phyloP scores from a whole-genome alignment of 2,329 filamentous ascomycete species.

The Geosmithia morbida region DNA sequence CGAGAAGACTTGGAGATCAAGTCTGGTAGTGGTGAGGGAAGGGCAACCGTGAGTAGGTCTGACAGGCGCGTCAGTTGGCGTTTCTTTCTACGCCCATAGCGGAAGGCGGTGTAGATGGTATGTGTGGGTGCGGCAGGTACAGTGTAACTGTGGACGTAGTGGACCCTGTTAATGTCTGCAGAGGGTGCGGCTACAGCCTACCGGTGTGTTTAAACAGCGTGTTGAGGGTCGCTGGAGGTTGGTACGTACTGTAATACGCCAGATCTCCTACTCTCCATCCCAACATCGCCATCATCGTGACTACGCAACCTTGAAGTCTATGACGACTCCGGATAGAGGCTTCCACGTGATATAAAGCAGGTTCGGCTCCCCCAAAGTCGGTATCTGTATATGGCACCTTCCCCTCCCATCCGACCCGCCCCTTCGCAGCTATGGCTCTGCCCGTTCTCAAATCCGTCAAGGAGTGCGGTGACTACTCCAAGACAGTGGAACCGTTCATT shows the following conservation, averaged over 20 bases:
- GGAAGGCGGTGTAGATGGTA: not conserved
- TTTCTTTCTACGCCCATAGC: not conserved
- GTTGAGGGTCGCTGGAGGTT: not conserved
- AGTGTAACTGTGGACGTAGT: not conserved
- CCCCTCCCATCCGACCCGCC: not conserved
- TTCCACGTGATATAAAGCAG: not conserved
- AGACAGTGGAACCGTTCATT: slow-evolving; percentile 62
- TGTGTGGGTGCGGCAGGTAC: not conserved
- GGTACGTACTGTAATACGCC: not conserved
- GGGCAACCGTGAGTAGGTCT: not conserved
- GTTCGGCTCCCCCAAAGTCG: not conserved
- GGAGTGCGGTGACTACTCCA: slow-evolving; percentile 64
- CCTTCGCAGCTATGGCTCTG: slow-evolving; percentile 41
- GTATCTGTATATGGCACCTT: not conserved
- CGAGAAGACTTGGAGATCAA: not conserved
- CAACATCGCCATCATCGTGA: not conserved
- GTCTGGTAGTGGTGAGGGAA: not conserved
- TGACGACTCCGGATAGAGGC: not conserved
- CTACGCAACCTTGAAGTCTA: not conserved
- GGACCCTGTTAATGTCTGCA: not conserved
- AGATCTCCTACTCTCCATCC: not conserved
- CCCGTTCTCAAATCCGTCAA: slow-evolving; percentile 54
- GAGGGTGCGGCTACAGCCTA: not conserved
- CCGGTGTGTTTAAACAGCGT: too few relatives aligned
- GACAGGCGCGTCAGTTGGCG: not conserved